phyloP scores from a whole-genome alignment of 768 basidiomycete genomes.

The Mycena epipterygia region DNA sequence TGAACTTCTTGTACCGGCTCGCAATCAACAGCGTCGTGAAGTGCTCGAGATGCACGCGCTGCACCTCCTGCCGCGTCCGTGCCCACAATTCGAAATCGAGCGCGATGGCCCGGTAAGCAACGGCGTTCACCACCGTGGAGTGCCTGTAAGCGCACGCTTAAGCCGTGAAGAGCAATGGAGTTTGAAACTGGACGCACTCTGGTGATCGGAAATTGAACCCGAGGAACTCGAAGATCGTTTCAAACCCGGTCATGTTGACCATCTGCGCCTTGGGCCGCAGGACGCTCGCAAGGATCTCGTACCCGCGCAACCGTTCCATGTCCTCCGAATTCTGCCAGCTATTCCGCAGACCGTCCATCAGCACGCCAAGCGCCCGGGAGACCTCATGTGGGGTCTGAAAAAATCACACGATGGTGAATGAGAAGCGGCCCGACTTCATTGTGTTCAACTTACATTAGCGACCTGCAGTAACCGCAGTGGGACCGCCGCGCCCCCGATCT shows the following conservation, averaged over 20 bases:
- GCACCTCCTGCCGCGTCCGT: constrained; percentile 76
- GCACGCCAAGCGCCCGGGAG: constrained; percentile 76
- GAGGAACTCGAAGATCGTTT: constrained; percentile 87
- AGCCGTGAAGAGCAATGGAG: neutral
- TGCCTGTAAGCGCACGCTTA: constrained; percentile 57
- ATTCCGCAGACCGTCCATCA: constrained; percentile 83
- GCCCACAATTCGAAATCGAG: constrained; percentile 96
- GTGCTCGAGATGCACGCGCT: constrained; percentile 84
- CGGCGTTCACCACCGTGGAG: constrained; percentile 85
- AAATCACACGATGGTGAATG: neutral
- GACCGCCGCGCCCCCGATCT: constrained; percentile 85
- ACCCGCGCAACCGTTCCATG: constrained; percentile 91
- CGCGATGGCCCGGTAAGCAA: constrained; percentile 86
- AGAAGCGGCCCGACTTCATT: neutral
- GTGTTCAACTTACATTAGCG: constrained; percentile 67
- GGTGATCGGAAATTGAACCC: constrained; percentile 88
- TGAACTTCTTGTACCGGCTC: constrained; percentile 85
- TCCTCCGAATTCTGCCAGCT: constrained; percentile 97
- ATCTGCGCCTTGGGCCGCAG: constrained; percentile 78
- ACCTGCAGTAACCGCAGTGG: constrained; percentile 81
- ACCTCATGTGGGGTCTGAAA: constrained; percentile 81
- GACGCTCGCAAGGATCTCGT: constrained; percentile 85
- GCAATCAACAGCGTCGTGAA: constrained; percentile 80
- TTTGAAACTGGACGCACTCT: constrained; percentile 62
- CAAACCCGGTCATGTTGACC: constrained; percentile 86